phyloP scores from a whole-genome alignment of 2,329 filamentous ascomycete genomes.

The Pezicula carpinea region DNA sequence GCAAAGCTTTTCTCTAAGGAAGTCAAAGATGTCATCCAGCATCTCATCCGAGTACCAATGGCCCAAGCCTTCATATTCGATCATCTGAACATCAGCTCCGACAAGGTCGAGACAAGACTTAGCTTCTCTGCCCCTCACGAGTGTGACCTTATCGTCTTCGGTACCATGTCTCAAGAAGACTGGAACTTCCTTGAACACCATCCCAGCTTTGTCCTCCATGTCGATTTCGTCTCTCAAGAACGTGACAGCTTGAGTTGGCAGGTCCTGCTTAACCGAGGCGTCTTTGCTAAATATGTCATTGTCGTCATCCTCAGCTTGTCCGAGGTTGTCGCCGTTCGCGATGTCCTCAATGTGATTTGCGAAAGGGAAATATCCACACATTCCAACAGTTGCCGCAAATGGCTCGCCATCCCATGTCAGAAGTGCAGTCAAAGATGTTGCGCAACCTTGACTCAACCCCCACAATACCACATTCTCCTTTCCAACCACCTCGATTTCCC shows the following conservation, averaged over 20 bases:
- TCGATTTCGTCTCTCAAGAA: slow-evolving; percentile 19
- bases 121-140: slow-evolving; percentile 31
- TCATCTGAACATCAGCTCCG: slow-evolving; percentile 31
- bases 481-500: slow-evolving; percentile 34
- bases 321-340: slow-evolving; percentile 7
- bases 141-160: slow-evolving; percentile 37
- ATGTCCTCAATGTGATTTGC: slow-evolving; percentile 25
- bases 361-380: slow-evolving; percentile 44
- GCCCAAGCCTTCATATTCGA: slow-evolving; percentile 35
- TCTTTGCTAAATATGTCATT: not conserved
- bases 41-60: slow-evolving; percentile 43
- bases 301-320: not conserved
- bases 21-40: slow-evolving; percentile 33
- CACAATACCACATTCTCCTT: slow-evolving; percentile 38
- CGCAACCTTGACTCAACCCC: slow-evolving; percentile 51
- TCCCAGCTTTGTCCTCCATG: slow-evolving; percentile 19
- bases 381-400: slow-evolving; percentile 35
- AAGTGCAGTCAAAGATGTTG: slow-evolving; percentile 37
- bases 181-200: slow-evolving; percentile 27
- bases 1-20: slow-evolving; percentile 21
- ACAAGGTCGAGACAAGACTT: slow-evolving; percentile 30
- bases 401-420: slow-evolving; percentile 38
- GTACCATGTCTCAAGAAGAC: slow-evolving; percentile 42
- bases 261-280: not conserved
- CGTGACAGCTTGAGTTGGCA: slow-evolving; percentile 2